These are phyloP conservation scores for Claviceps sp. DNA, from an alignment of 2,329 filamentous ascomycete genomes.

Conservation along the genomic window DNA sequence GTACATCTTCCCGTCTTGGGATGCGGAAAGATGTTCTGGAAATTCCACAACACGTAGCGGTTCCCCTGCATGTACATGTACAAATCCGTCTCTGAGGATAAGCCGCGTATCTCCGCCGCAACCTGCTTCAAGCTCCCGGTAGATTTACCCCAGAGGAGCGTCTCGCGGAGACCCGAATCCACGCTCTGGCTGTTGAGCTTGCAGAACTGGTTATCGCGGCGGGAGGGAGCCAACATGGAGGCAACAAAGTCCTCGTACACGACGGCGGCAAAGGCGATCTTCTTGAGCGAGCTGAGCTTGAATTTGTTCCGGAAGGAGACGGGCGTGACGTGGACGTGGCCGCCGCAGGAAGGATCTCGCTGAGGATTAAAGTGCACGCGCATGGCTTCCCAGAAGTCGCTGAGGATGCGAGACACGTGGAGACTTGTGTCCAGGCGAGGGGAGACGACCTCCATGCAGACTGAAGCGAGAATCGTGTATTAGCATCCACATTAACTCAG, in stretches of 20 bases:
- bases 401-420: conserved; percentile 18
- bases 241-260: conserved; percentile 22
- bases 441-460: conserved; percentile 29
- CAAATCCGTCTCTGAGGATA: conserved; percentile 16
- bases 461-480: conserved; percentile 8
- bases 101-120: conserved; percentile 16
- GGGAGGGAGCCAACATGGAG: conserved; percentile 18
- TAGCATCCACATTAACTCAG: not conserved
- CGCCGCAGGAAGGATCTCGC: conserved; percentile 22
- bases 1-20: conserved; percentile 23
- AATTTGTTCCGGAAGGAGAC: conserved; percentile 21
- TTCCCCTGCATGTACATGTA: conserved; percentile 25
- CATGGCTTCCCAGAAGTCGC: conserved; percentile 29
- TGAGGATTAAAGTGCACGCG: conserved; percentile 26
- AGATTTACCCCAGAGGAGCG: conserved; percentile 17
- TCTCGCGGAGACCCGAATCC: conserved; percentile 17
- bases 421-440: conserved; percentile 23
- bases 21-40: conserved; percentile 24
- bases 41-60: conserved; percentile 27
- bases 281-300: conserved; percentile 20
- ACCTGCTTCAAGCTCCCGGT: conserved; percentile 14
- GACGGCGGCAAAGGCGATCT: conserved; percentile 23
- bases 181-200: conserved; percentile 18
- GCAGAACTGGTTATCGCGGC: conserved; percentile 24
- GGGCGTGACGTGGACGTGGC: conserved; percentile 27